A percentile compares a stretch with the other conserved stretches of the same genome.
Conservation (phyloP, 805 yeast genomes). For the Yueomyces sp. region DNA sequence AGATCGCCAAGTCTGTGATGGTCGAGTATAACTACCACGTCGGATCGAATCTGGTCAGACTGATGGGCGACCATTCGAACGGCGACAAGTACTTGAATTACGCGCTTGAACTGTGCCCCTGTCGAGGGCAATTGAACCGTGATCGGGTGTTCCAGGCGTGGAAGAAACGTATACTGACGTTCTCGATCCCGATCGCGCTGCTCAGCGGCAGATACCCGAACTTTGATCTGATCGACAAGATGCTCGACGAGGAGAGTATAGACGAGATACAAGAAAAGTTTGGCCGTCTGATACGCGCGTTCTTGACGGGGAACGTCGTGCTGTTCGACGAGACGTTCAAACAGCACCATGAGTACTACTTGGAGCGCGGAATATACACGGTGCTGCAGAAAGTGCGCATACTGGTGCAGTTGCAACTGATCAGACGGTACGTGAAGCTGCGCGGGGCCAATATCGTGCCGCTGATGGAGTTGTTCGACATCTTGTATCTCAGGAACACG, state of each 20-base stretch:
- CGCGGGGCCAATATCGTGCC: neutral
- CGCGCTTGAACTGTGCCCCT: neutral
- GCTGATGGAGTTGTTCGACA: neutral
- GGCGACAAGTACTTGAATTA: slow-evolving; percentile 3
- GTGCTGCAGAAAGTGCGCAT: neutral
- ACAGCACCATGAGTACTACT: neutral
- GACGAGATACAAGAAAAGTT: neutral
- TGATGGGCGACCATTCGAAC: no score
- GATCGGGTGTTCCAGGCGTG: neutral
- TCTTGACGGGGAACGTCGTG: neutral
- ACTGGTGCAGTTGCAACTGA: neutral
- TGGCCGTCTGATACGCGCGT: neutral
- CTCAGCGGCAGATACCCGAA: slow-evolving; percentile 36
- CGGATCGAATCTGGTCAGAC: no score
- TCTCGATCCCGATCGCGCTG: slow-evolving; percentile 53
- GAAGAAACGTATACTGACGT: slow-evolving; percentile 30
- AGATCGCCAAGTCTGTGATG: no score
- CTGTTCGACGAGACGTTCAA: neutral
- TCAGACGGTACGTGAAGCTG: neutral
- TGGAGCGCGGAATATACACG: neutral
- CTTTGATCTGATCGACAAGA: slow-evolving; percentile 18
- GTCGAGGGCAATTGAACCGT: no score
- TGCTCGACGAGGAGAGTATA: neutral
- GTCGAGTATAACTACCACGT: slow-evolving; percentile 27
- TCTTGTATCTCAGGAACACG: neutral